Evolutionary conservation across 495 filamentous ascomycete genomes (phyloP).

Genomic region (Penicillium diatomitis): DNA sequence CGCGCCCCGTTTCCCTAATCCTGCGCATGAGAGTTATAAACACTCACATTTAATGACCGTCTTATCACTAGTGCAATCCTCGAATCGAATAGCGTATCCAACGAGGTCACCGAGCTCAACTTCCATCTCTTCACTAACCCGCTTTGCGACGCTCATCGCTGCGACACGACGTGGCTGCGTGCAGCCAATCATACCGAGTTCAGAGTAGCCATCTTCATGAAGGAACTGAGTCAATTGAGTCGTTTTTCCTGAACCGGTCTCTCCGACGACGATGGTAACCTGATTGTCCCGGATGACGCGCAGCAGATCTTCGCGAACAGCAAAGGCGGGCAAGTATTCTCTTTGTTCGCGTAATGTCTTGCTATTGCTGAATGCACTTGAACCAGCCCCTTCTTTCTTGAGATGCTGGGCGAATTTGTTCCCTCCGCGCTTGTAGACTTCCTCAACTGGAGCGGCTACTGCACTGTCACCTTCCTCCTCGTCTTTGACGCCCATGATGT

Average conservation of each 20-base stretch:
- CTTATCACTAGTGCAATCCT: slow-evolving; percentile 92
- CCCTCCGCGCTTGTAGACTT: slow-evolving; percentile 47
- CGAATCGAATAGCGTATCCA: slow-evolving; percentile 97
- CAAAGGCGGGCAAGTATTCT: slow-evolving; percentile 92
- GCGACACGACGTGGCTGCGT: slow-evolving; percentile 93
- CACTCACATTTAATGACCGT: slow-evolving; percentile 81
- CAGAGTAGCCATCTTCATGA: slow-evolving; percentile 86
- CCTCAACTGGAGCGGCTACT: slow-evolving; percentile 64
- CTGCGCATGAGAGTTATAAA: no score
- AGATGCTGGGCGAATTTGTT: slow-evolving; percentile 88
- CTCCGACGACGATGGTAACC: slow-evolving; percentile 91
- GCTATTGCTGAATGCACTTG: slow-evolving; percentile 86
- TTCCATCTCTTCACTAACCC: slow-evolving; percentile 98
- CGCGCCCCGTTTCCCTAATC: no score
- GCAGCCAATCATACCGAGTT: slow-evolving; percentile 82
- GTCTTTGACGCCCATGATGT: slow-evolving; percentile 89
- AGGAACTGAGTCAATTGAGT: slow-evolving; percentile 95
- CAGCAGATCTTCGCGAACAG: slow-evolving; percentile 90
- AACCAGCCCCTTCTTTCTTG: slow-evolving; percentile 73
- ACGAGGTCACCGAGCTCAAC: slow-evolving; percentile 83
- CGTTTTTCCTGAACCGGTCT: slow-evolving; percentile 94
- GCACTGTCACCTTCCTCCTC: slow-evolving; percentile 82
- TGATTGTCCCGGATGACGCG: slow-evolving; percentile 95
- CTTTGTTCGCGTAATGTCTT: slow-evolving; percentile 87
- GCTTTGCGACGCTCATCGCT: slow-evolving; percentile 97